Conservation (phyloP, 345 rosid genomes). For the Salix dunnii region DNA sequence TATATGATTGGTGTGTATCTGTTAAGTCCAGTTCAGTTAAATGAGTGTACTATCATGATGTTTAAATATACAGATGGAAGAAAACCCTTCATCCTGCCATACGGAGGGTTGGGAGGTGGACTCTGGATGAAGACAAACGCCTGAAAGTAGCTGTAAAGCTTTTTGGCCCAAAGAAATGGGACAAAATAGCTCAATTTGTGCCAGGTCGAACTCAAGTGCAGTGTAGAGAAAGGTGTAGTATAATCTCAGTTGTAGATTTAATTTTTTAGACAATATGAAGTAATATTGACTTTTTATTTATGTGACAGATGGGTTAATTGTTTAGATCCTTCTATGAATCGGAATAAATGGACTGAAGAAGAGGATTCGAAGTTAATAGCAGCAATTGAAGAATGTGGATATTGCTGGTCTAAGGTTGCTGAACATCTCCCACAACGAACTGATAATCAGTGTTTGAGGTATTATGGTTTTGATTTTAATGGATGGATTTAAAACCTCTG, state of each 20-base stretch:
- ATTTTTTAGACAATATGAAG: conserved; percentile 6
- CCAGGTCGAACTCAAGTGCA: conserved; percentile 75
- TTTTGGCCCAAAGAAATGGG: conserved; percentile 83
- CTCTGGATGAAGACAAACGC: conserved; percentile 59
- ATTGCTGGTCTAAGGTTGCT: conserved; percentile 80
- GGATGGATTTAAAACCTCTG: background rate
- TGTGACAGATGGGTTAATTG: conserved; percentile 70
- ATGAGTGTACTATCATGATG: background rate
- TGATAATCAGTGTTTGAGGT: conserved; percentile 83
- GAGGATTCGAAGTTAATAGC: conserved; percentile 68
- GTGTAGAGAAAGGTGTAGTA: conserved; percentile 74
- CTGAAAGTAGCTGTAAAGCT: conserved; percentile 73
- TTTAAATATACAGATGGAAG: conserved; percentile 56
- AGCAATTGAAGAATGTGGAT: conserved; percentile 58
- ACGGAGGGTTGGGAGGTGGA: conserved; percentile 58
- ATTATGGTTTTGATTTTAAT: conserved; percentile 12
- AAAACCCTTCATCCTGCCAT: conserved; percentile 65
- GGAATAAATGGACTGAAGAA: conserved; percentile 63
- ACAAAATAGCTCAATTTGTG: conserved; percentile 68
- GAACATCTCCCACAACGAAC: conserved; percentile 59
- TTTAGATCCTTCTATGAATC: conserved; percentile 68
- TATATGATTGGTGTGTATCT: background rate
- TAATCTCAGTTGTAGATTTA: conserved; percentile 6
- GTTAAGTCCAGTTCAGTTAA: background rate
- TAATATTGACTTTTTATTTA: conserved; percentile 10